Conservation (phyloP, 2,329 filamentous ascomycete genomes). For the Rasamsonia emersonii region DNA sequence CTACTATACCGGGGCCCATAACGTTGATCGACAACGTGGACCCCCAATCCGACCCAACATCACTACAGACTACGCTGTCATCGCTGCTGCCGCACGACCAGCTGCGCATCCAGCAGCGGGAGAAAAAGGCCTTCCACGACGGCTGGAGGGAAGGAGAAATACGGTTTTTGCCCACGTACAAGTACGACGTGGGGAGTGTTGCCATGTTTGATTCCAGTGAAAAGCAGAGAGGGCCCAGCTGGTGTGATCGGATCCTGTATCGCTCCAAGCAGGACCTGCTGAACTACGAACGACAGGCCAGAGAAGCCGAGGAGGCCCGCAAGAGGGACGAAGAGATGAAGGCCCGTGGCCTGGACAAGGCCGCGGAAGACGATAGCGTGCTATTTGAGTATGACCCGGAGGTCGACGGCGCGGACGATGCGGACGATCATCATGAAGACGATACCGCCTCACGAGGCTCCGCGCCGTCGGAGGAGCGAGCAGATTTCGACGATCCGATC, state of each 20-base stretch:
- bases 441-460: conserved; percentile 33
- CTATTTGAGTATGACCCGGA: conserved; percentile 88
- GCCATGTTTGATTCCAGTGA: conserved; percentile 92
- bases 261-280: conserved; percentile 64
- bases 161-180: conserved; percentile 87
- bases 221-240: conserved; percentile 85
- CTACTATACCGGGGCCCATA: too few species aligned
- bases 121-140: conserved; percentile 75
- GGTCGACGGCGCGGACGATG: conserved; percentile 57
- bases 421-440: conserved; percentile 50
- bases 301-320: conserved; percentile 58
- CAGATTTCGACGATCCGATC: conserved; percentile 41
- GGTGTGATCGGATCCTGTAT: conserved; percentile 92
- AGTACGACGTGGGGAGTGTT: conserved; percentile 92
- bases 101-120: conserved; percentile 62
- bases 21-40: conserved; percentile 51
- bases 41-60: conserved; percentile 68
- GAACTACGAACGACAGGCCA: conserved; percentile 53
- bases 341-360: conserved; percentile 64
- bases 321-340: conserved; percentile 80
- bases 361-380: conserved; percentile 68
- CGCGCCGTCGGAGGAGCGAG: conserved; percentile 15
- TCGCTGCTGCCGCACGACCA: conserved; percentile 89
- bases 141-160: conserved; percentile 88
- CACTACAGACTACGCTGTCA: conserved; percentile 77